Base-by-base conservation (phyloP, 1,284 basidiomycete genomes). In the Trichosporon coremiiforme region DNA sequence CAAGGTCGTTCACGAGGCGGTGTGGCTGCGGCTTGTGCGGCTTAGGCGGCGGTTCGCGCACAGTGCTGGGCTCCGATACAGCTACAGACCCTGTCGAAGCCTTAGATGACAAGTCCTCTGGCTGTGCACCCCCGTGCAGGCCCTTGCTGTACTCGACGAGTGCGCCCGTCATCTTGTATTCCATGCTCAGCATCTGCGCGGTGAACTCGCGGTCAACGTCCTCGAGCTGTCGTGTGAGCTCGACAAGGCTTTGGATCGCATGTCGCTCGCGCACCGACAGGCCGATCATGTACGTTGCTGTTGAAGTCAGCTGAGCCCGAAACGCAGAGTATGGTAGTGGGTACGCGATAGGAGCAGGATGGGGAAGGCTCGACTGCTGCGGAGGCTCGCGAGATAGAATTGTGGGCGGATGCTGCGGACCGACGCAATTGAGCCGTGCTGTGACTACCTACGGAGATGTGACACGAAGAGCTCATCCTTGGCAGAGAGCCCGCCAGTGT, bases 171-270 rank as follows among this genome's bases (percentile, higher is more conserved):
- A 60, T 33, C 57, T 33, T 60, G 57, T 9, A n/a, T 7, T 60
- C 57, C 57, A 60, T 60, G 57, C 57, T 60, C 20, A 60, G 31
- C 57, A 60, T 60, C 57, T 60, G 57, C 57, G 57, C 57, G 15
- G 57, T 60, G 57, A 60, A 60, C 57, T 60, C 57, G 29, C 57
- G 57, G 31, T 60, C 57, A 31, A 60, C 31, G 57, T 31, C 57
- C 57, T 60, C 57, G 57, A 60, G 29, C 9, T 60, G 29, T 31
- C 29, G 57, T 15, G 29, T 60, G 57, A 60, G 57, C 29, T 60
- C 57, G 29, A 60, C 57, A 7, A 60, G 57, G 57, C 57, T 33
- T 31, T 13, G 57, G 2, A 60, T 33, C 8, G 35, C 29, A 31
- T 33, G 29, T 31, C 29, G 13, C 31, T 60, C 57, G 31, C 29